Percentiles rank a stretch among this genome's conserved stretches.
phyloP scores from a whole-genome alignment of 768 basidiomycete species.

The Rhizopogon roseolus region DNA sequence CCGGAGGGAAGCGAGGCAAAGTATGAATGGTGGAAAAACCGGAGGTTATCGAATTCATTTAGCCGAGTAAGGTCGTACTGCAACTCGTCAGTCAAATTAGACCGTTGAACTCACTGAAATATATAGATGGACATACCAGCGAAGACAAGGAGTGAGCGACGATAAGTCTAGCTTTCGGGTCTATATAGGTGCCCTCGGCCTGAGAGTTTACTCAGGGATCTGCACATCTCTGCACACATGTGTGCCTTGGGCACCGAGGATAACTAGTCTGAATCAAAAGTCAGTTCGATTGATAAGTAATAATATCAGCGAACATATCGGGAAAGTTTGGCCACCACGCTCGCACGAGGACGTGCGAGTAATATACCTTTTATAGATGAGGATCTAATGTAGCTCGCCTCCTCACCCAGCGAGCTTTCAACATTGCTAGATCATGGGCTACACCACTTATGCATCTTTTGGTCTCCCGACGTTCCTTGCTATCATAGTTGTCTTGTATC shows the following conservation, averaged over 20 bases:
- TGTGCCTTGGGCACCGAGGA: background rate
- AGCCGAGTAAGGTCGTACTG: background rate
- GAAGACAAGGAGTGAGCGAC: background rate
- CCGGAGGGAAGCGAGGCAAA: conserved; percentile 17
- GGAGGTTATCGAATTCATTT: conserved; percentile 9
- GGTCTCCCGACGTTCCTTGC: conserved; percentile 65
- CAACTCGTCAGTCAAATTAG: background rate
- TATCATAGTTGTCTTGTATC: conserved; percentile 71
- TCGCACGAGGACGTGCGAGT: background rate
- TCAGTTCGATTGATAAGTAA: too few relatives aligned
- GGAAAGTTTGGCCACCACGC: too few relatives aligned
- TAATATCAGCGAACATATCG: too few relatives aligned
- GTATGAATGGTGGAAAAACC: background rate
- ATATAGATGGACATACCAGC: background rate
- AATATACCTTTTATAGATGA: background rate
- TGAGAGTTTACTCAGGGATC: conserved; percentile 10
- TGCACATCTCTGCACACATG: background rate
- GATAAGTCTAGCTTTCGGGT: background rate
- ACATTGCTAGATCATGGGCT: conserved; percentile 19
- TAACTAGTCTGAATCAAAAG: too few relatives aligned
- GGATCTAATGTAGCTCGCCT: background rate
- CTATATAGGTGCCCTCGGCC: conserved; percentile 5
- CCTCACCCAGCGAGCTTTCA: background rate
- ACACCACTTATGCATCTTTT: conserved; percentile 52
- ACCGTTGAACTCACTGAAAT: background rate